A percentile compares a stretch with the other conserved stretches of the same genome.
Conservation (phyloP, 805 yeast genomes). For the Blastobotrys mokoenaii region DNA sequence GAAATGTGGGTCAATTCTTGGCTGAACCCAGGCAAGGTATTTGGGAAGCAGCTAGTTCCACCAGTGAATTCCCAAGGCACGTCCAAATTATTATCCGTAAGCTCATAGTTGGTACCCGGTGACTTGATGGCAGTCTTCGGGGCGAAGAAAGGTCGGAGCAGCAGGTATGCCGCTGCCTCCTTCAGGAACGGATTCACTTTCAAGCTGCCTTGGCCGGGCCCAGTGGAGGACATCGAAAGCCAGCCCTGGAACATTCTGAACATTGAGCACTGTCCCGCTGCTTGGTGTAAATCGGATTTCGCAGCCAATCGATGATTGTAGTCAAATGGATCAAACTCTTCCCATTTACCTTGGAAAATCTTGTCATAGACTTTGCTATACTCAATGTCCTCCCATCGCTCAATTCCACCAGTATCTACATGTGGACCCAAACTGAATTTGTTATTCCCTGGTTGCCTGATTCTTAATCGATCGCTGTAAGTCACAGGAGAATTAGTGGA, state of each 20-base stretch:
- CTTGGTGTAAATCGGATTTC: constrained; percentile 28
- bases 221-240: constrained; percentile 32
- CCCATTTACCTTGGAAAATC: constrained; percentile 35
- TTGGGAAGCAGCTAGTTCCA: constrained; percentile 32
- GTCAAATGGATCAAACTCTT: constrained; percentile 35
- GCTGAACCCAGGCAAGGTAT: constrained; percentile 32
- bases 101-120: constrained; percentile 11
- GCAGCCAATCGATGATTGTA: constrained; percentile 31
- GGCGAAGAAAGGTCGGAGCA: constrained; percentile 35
- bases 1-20: constrained; percentile 26
- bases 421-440: constrained; percentile 31
- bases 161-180: constrained; percentile 32
- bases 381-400: constrained; percentile 38
- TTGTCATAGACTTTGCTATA: constrained; percentile 32
- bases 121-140: constrained; percentile 16
- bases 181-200: constrained; percentile 32
- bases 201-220: constrained; percentile 35
- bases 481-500: constrained; percentile 29
- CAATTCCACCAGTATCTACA: constrained; percentile 37
- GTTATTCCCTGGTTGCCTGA: constrained; percentile 33
- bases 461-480: constrained; percentile 38
- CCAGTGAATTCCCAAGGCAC: constrained; percentile 23
- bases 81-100: constrained; percentile 2
- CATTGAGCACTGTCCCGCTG: constrained; percentile 26
- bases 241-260: constrained; percentile 40